Base-by-base conservation (phyloP, 1,284 basidiomycete genomes). In the Phaffia rhodozyma region DNA sequence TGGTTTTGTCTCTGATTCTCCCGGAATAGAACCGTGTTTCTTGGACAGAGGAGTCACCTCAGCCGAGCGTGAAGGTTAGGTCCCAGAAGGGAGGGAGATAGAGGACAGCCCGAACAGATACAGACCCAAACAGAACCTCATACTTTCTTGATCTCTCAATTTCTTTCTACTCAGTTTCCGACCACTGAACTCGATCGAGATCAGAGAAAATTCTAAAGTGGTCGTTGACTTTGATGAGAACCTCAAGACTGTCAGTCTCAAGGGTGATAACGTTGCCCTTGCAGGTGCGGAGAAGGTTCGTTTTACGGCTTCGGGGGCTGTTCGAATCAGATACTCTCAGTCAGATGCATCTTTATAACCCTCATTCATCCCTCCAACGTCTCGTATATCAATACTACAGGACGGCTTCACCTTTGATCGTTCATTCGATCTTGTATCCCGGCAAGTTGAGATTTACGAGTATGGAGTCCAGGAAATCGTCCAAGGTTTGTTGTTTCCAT, bases 331-430 rank as follows among this genome's bases (percentile, higher is more conserved):
- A n/a, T 23, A 20, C 34, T 38, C 16, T 30, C 38, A 32, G 49
- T n/a, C 51, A 30, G 13, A 66, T 71, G 67, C 11, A 60, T 65
- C 51, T 32, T 20, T 62, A 63, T 25, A 11, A 5, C 23, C 47
- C 18, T 1, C 7, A 53, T 30, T 38, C 38, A 43, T 62, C 67
- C 70, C 55, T 68, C 48, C 21, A 29, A 25, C 18, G n/a, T 32
- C 23, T 49, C 23, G 7, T 21, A 27, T 43, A 52, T 1, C 53
- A 73, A 38, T 23, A 23, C 25, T 11, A 43, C 52, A 82, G 76
- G 86, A 90, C 79, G 94, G 93, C 49, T 99, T 98, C 79, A 91
- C 90, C 34, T 97, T 97, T 72, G 96, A 99, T 77, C 83, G 91
- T 67, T 92, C 97, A 43, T 99, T 99, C 73, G 87, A 91, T 66